phyloP scores from a whole-genome alignment of 2,329 filamentous ascomycete genomes.

The Arthrobotrys sinensis region DNA sequence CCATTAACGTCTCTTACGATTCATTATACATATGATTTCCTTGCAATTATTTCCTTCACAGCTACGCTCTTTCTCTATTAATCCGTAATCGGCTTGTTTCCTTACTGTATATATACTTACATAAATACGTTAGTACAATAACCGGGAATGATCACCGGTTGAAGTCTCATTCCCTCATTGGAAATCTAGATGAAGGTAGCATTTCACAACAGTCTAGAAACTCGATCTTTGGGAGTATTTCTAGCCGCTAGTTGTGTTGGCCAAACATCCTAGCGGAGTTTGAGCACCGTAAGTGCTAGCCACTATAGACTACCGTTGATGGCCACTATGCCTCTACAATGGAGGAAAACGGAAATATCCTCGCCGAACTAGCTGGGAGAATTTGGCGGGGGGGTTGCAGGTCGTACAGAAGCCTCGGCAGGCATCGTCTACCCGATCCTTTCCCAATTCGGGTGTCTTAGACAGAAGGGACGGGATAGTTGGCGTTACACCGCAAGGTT shows the following conservation, averaged over 20 bases:
- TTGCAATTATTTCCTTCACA: not conserved
- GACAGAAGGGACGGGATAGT: not conserved
- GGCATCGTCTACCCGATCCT: conserved; percentile 1
- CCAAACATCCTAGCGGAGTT: not conserved
- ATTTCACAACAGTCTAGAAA: too few species aligned
- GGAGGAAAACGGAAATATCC: too few species aligned
- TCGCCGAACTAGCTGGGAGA: not conserved
- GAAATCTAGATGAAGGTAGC: not conserved
- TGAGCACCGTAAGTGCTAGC: not conserved
- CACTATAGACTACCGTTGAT: too few species aligned
- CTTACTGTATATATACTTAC: conserved; percentile 14
- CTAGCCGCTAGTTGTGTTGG: too few species aligned
- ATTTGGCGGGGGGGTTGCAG: not conserved
- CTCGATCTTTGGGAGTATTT: too few species aligned
- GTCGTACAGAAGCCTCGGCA: not conserved
- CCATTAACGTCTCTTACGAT: not conserved
- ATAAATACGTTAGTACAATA: not conserved
- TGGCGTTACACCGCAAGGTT: conserved; percentile 21
- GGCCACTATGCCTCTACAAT: too few species aligned
- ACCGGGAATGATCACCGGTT: not conserved
- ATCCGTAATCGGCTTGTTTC: not conserved
- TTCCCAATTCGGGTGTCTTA: conserved; percentile 4
- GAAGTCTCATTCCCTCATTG: not conserved
- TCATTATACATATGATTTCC: conserved; percentile 26
- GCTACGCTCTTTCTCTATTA: conserved; percentile 4